Evolutionary conservation across 805 yeast genomes (phyloP), one percentile per base, ranked within the genome.

Genomic region (Yamadazyma paraphyllophila): DNA sequence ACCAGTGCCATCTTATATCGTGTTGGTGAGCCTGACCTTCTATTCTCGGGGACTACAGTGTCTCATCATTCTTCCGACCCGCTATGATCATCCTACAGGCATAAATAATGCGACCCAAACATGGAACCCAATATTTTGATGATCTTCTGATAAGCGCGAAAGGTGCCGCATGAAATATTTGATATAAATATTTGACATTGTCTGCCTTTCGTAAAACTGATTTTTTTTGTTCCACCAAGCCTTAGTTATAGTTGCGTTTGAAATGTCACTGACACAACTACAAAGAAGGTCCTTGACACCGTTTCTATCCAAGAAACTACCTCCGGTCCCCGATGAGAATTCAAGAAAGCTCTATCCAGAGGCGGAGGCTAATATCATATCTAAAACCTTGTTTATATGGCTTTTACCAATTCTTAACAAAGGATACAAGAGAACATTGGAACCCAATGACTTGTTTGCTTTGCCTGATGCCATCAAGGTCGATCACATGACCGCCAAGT

Each of bases 371-470:
- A 74, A 74, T 43, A 34, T 62, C 25, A 6, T 81, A 9, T 70
- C 74, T 11, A 65, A 65, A 52, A 39, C 71, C 0, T 77, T 81
- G 54, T 81, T 85, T 59, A 74, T 83, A 80, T 87, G 92, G 91
- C 62, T 86, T 38, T 55, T 65, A 20, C 90, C 90, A 0, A 54
- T 86, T 34, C 63, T 87, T 70, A 65, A 63, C 12, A 76, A 77
- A 7, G 94, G 95, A 6, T 86, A 86, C 61, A 83, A 80, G 60
- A 72, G 94, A 57, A 84, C 91, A 0, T 63, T 87, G 37, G 78
- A 77, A 36, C 81, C 85, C 1, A 74, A 77, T 39, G 94, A 87
- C 62, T 59, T 85, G 52, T 85, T 50, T 52, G 51, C 46, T 15
- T 58, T 71, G 32, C 55, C 63, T 13, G 71, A 68, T 29, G 65